Percentiles rank a stretch among this genome's conserved stretches.
These are phyloP conservation scores for Myxozyma vanderwaltii DNA, from an alignment of 805 yeast species.

Conservation along the genomic window DNA sequence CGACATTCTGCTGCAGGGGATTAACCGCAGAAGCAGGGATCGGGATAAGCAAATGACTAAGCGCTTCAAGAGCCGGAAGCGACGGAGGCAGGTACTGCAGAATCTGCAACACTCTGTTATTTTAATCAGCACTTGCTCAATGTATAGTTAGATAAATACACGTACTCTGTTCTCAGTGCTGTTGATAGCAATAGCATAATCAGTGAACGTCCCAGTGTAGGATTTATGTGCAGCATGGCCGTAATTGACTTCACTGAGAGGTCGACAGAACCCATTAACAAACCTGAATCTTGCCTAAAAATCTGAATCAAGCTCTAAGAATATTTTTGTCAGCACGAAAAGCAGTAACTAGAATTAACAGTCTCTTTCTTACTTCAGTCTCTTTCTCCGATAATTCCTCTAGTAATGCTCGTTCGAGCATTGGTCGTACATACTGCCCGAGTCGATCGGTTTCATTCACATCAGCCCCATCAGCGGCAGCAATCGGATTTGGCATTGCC, in stretches of 20 bases:
- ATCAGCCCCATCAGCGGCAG: neutral
- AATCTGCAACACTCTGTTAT: constrained; percentile 20
- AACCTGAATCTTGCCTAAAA: constrained; percentile 7
- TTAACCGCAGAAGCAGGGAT: neutral
- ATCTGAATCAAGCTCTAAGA: constrained; percentile 6
- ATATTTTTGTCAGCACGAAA: neutral
- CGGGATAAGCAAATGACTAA: constrained; percentile 13
- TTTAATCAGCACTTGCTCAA: neutral
- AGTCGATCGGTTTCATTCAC: neutral
- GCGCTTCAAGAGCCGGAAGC: constrained; percentile 24
- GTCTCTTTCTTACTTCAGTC: constrained; percentile 8
- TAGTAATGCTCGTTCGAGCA: constrained; percentile 6
- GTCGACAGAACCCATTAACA: constrained; percentile 23
- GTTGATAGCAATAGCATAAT: constrained; percentile 20
- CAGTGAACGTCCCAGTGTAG: constrained; percentile 20
- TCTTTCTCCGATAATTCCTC: constrained; percentile 22
- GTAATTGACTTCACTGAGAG: constrained; percentile 19
- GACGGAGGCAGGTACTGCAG: constrained; percentile 28
- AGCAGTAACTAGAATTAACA: neutral
- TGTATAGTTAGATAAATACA: neutral
- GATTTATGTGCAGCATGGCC: constrained; percentile 20
- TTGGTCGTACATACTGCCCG: neutral
- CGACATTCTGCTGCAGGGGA: neutral
- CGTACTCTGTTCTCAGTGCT: constrained; percentile 19
- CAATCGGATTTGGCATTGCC: constrained; percentile 1